A percentile compares a stretch with the other conserved stretches of the same genome.
Evolutionary conservation across 2,329 filamentous ascomycete species (phyloP).

Genomic region (Ophiostoma populinum): DNA sequence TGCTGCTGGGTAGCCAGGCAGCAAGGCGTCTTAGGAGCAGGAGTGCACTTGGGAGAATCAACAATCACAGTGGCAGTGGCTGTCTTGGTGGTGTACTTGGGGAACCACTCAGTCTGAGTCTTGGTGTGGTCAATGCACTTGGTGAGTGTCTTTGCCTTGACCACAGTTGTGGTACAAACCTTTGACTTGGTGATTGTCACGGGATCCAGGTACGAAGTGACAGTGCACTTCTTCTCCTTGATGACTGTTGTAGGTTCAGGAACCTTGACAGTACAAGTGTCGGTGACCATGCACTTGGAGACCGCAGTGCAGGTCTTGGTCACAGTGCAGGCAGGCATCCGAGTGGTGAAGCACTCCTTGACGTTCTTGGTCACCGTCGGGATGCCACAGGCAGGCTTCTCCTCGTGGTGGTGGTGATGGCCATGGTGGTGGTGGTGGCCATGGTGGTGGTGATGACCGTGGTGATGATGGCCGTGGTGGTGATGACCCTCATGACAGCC

Average conservation of each 20-base stretch:
- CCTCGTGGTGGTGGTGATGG: not conserved
- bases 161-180: conserved; percentile 3
- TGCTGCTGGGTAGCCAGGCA: conserved; percentile 2
- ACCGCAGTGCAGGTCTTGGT: conserved; percentile 3
- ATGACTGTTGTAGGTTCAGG: conserved; percentile 4
- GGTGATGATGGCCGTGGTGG: not conserved
- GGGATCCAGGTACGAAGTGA: not conserved
- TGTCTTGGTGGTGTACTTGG: conserved; percentile 5
- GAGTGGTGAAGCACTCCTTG: too few species aligned
- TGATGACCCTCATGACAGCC: not conserved
- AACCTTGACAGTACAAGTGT: conserved; percentile 2
- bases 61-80: conserved; percentile 2
- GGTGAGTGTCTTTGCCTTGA: conserved; percentile 6
- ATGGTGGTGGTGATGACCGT: not conserved
- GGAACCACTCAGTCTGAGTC: conserved; percentile 6
- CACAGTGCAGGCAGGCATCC: too few species aligned
- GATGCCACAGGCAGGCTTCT: not conserved
- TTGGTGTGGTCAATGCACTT: conserved; percentile 7
- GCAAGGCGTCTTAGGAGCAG: not conserved
- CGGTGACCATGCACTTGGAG: conserved; percentile 2
- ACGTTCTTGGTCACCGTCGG: not conserved
- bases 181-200: conserved; percentile 1
- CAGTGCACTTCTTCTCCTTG: not conserved
- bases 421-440: not conserved
- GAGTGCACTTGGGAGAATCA: not conserved